Evolutionary conservation across 2,329 filamentous ascomycete genomes (phyloP), one percentile per base, ranked within the genome.

Genomic region (Pleoardoris graminearum): DNA sequence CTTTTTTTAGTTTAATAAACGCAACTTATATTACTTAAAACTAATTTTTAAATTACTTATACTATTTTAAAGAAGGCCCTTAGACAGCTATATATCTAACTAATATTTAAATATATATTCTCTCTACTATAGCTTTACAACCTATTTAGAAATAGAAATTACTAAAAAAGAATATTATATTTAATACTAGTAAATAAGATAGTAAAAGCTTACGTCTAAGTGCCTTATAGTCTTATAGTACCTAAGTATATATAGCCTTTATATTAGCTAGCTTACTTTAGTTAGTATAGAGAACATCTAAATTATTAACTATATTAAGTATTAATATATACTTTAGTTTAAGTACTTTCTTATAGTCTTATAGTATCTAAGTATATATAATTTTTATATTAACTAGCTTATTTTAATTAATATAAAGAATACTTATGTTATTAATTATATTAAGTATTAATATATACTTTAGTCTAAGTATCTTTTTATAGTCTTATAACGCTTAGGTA

Each of bases 21-120:
- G 41, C 39, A 53, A 41, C 22, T 53, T 55, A 44, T 39, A 57
- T 52, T 29, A 25, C 27, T 44, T 57, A 25, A 51, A 57, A 48
- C 30, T 32, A 37, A 45, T 50, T 22, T 48, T 55, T 27, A 17
- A 55, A 39, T 48, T 48, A 3, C 23, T 36, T 51, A 32, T 47
- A 51, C 51, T 27, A 50, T 51, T 48, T 48, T 30, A 43, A 51
- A 45, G 52, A 57, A 48, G 54, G 42, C 22, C 52, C 52, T 52
- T 51, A 43, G 27, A 57, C 38, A 22, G 52, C 19, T 42, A 32
- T 58, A 27, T 57, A 57, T 48, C 51, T 43, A 57, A 32, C 38
- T 36, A 57, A 51, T 54, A 51, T 47, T 44, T 51, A 58, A 59
- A n/a, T 57, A 45, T 66, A 65, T 58, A 65, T 66, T 53, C 17